Base-by-base conservation (phyloP, 1,139 yeast genomes). In the Lodderomyces margitis region DNA sequence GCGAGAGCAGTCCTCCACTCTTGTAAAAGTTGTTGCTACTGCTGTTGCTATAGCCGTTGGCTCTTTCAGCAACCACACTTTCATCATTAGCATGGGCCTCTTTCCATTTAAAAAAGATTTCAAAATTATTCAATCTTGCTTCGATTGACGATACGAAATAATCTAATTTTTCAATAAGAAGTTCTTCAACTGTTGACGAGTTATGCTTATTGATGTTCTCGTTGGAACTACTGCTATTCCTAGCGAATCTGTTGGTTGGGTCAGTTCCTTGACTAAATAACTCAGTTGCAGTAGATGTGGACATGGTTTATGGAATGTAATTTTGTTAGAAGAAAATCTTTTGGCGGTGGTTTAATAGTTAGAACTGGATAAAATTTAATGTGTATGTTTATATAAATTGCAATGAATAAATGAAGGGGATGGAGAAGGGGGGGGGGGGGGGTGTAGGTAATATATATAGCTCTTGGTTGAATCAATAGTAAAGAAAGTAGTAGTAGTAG, bases 121-220 rank as follows among this genome's bases (percentile, higher is more conserved):
- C 85, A 45, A 80, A 69, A 30, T 65, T 64, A 38, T 75, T 80
- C 27, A 80, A 58, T 38, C 77, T 64, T 1, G 73, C 61, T 48
- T 80, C 86, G 21, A 80, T 69, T n/a, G 78, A 72, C 2, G 74
- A 67, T 30, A 80, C 61, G 46, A 80, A 78, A 10, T 54, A 56
- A 51, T 80, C 85, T 36, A 80, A 57, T 41, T 73, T 72, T 44
- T 74, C 80, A 23, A 79, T 66, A 38, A 78, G 60, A 15, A 70
- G 55, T 46, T 74, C 80, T 46, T 79, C 82, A 3, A 78, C 62
- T 0, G 19, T 8, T 4, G 32, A 28, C 11, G 32, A 27, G 10
- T 4, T 27, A 12, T 27, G 32, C 11, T 15, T 14, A 28, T n/a
- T n/a, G n/a, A n/a, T 19, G 17, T 8, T 30, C 20, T 12, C 11